Percentiles rank a stretch among this genome's conserved stretches.
Conservation (phyloP, 1,284 basidiomycete genomes). For the Apiotrichum montevideense region DNA sequence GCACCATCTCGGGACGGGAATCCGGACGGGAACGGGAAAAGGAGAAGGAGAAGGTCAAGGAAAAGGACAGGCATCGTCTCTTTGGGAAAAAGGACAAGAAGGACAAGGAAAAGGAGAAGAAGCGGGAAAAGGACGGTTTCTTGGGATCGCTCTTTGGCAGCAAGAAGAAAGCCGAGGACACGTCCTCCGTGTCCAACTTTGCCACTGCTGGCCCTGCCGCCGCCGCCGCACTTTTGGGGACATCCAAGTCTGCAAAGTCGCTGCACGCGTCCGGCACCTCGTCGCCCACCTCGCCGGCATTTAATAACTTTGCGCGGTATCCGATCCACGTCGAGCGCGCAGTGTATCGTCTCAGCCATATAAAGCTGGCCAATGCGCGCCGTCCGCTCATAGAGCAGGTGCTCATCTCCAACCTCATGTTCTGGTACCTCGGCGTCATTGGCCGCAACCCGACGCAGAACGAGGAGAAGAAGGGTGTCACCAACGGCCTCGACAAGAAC, state of each 20-base stretch:
- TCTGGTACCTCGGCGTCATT: conserved; percentile 99
- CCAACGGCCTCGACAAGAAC: conserved; percentile 45
- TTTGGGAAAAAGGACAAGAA: conserved; percentile 59
- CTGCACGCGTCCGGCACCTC: conserved; percentile 32
- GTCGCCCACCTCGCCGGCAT: conserved; percentile 54
- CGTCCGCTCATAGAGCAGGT: conserved; percentile 97
- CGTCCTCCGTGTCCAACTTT: conserved; percentile 49
- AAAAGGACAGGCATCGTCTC: conserved; percentile 63
- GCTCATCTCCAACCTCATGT: conserved; percentile 97
- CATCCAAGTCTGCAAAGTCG: conserved; percentile 68
- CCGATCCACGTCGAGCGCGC: conserved; percentile 98
- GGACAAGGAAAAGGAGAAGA: conserved; percentile 66
- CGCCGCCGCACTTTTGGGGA: conserved; percentile 71
- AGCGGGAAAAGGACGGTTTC: conserved; percentile 68
- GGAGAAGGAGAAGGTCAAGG: conserved; percentile 17
- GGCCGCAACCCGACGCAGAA: conserved; percentile 55
- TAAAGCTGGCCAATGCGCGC: conserved; percentile 95
- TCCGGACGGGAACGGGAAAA: too few relatives aligned
- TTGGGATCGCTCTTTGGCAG: conserved; percentile 82
- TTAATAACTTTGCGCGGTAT: conserved; percentile 68
- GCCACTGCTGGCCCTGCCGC: conserved; percentile 66
- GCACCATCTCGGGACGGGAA: conserved; percentile 21
- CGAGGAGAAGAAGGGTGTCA: conserved; percentile 45
- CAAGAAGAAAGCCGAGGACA: conserved; percentile 67
- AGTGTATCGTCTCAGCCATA: conserved; percentile 93